phyloP scores from a whole-genome alignment of 805 yeast genomes.

The Wickerhamomyces subpelliculosus region DNA sequence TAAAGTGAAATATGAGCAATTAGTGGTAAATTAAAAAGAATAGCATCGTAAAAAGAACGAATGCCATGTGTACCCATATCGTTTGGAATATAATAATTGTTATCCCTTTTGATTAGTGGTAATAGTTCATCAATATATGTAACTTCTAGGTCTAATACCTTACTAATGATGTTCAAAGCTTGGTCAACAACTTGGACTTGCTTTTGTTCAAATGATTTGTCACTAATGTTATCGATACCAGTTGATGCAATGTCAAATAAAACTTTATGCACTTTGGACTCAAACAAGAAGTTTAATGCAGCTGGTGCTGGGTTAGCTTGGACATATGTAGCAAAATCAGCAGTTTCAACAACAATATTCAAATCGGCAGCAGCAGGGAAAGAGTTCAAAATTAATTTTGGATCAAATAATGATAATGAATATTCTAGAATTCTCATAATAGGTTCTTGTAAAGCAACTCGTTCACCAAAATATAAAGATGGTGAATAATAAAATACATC shows the following conservation, averaged over 20 bases:
- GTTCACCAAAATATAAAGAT: conserved; percentile 28
- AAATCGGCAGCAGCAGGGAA: conserved; percentile 45
- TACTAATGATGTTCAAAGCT: conserved; percentile 38
- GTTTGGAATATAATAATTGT: conserved; percentile 23
- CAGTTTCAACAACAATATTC: conserved; percentile 38
- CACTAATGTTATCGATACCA: conserved; percentile 53
- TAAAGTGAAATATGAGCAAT: conserved; percentile 72
- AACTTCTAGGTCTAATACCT: conserved; percentile 46
- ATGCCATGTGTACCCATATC: conserved; percentile 51
- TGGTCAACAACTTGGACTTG: conserved; percentile 30
- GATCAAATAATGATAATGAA: conserved; percentile 44
- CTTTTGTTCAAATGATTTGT: conserved; percentile 26
- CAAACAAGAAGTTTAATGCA: conserved; percentile 54
- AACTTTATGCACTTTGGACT: conserved; percentile 46
- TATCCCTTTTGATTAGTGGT: conserved; percentile 39
- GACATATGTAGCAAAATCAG: conserved; percentile 42
- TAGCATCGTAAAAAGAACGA: conserved; percentile 61
- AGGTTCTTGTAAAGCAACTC: conserved; percentile 41
- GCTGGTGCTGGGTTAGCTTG: conserved; percentile 68
- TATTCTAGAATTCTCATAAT: conserved; percentile 46
- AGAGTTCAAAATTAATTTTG: conserved; percentile 43
- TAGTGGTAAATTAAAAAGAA: conserved; percentile 62
- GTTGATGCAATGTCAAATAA: conserved; percentile 49
- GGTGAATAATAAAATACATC: conserved; percentile 56
- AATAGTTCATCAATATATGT: conserved; percentile 50